These are phyloP conservation scores for Prunus kanzakura DNA, from an alignment of 306 rosid species.

Conservation along the genomic window DNA sequence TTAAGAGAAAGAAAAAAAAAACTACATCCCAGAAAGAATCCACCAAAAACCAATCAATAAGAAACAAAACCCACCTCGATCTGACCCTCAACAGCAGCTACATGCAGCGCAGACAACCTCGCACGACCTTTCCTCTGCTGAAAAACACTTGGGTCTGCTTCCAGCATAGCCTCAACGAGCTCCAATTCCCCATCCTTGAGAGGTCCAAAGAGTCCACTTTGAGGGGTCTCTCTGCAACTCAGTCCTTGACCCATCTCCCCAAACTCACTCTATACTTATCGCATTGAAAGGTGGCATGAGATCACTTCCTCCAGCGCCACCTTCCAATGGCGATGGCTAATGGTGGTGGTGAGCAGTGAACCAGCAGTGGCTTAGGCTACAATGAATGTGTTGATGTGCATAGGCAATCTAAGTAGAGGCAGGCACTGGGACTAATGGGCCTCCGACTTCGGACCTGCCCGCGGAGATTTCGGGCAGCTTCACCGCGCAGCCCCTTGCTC, in stretches of 20 bases:
- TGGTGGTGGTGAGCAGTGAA: not conserved
- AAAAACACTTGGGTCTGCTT: conserved; percentile 45
- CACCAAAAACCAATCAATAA: not conserved
- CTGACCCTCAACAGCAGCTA: conserved; percentile 76
- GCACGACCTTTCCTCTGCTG: conserved; percentile 39
- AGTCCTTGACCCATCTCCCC: conserved; percentile 73
- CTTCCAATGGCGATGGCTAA: conserved; percentile 15
- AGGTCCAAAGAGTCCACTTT: conserved; percentile 50
- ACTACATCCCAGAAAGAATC: not conserved
- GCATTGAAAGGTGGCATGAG: conserved; percentile 18
- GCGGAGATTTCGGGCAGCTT: conserved; percentile 55
- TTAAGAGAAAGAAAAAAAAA: not conserved
- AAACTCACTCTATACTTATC: conserved; percentile 7
- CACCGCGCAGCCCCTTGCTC: conserved; percentile 20
- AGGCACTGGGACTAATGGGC: not conserved
- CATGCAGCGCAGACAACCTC: conserved; percentile 59
- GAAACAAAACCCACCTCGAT: conserved; percentile 55
- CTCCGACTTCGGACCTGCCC: conserved; percentile 60
- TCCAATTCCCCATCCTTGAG: conserved; percentile 63
- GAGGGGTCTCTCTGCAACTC: conserved; percentile 49
- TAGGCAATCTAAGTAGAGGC: not conserved
- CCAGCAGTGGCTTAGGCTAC: not conserved
- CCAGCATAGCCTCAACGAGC: conserved; percentile 37
- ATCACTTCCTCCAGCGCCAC: conserved; percentile 42
- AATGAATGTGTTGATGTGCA: not conserved